Percentiles rank a stretch among this genome's conserved stretches.
phyloP scores from a whole-genome alignment of 495 filamentous ascomycete species.

The Neurospora tetraspora region DNA sequence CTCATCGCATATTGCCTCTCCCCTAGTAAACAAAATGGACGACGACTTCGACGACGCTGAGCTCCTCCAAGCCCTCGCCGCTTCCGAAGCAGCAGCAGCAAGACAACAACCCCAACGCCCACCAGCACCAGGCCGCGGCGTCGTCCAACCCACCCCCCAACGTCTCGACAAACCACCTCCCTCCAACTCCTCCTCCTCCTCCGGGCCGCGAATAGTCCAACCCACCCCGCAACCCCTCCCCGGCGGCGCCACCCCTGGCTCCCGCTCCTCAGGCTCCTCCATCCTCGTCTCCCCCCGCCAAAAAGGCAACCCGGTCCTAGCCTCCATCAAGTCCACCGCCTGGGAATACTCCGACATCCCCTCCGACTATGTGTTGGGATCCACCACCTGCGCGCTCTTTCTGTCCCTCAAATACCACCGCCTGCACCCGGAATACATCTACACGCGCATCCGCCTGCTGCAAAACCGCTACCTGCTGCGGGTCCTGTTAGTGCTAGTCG shows the following conservation, averaged over 20 bases:
- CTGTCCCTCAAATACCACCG: slow-evolving; percentile 93
- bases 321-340: slow-evolving; percentile 66
- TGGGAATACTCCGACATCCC: slow-evolving; percentile 97
- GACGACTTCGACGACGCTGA: slow-evolving; percentile 56
- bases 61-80: slow-evolving; percentile 42
- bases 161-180: slow-evolving; percentile 32
- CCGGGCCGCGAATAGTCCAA: slow-evolving; percentile 56
- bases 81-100: slow-evolving; percentile 12
- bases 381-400: slow-evolving; percentile 85
- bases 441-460: slow-evolving; percentile 74
- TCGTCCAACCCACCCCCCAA: slow-evolving; percentile 35
- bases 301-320: slow-evolving; percentile 91
- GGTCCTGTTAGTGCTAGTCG: slow-evolving; percentile 79
- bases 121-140: slow-evolving; percentile 12
- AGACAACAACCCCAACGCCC: slow-evolving; percentile 20
- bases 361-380: slow-evolving; percentile 82
- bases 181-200: slow-evolving; percentile 10
- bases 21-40: slow-evolving; percentile 24
- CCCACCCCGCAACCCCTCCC: slow-evolving; percentile 78
- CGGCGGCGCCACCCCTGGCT: not conserved
- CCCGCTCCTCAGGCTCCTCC: slow-evolving; percentile 57
- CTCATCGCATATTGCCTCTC: not conserved
- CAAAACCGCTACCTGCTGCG: slow-evolving; percentile 75
- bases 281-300: slow-evolving; percentile 78
- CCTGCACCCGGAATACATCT: slow-evolving; percentile 95